A percentile compares a stretch with the other conserved stretches of the same genome.
Conservation (phyloP, 2,329 filamentous ascomycete species). For the Ophiostoma triangulosporum region DNA sequence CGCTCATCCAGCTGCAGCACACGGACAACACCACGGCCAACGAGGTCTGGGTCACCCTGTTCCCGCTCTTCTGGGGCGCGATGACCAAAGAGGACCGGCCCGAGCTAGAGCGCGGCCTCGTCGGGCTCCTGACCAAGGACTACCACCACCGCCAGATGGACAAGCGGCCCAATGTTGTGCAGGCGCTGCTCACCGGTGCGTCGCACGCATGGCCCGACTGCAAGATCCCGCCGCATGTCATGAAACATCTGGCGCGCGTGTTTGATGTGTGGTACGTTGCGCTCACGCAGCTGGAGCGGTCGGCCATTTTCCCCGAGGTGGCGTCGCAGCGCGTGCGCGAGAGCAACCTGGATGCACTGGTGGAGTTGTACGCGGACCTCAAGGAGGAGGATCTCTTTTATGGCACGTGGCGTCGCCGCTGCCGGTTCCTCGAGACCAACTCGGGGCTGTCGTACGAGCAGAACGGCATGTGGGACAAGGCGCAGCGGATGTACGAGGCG, state of each 20-base stretch:
- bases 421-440: slow-evolving; percentile 95
- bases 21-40: slow-evolving; percentile 70
- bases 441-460: slow-evolving; percentile 96
- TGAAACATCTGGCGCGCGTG: slow-evolving; percentile 88
- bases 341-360: slow-evolving; percentile 89
- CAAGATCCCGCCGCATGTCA: slow-evolving; percentile 86
- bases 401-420: slow-evolving; percentile 87
- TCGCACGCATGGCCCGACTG: slow-evolving; percentile 75
- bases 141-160: slow-evolving; percentile 92
- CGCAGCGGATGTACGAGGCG: slow-evolving; percentile 89
- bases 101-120: slow-evolving; percentile 82
- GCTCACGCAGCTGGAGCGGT: slow-evolving; percentile 77
- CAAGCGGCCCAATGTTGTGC: slow-evolving; percentile 87
- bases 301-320: slow-evolving; percentile 68
- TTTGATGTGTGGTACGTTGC: slow-evolving; percentile 98
- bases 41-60: slow-evolving; percentile 80
- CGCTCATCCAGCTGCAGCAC: slow-evolving; percentile 84
- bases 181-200: slow-evolving; percentile 78
- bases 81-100: slow-evolving; percentile 75
- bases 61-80: slow-evolving; percentile 88
- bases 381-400: slow-evolving; percentile 97
- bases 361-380: slow-evolving; percentile 79
- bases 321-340: slow-evolving; percentile 78
- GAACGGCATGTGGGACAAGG: slow-evolving; percentile 98
- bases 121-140: slow-evolving; percentile 84